Conservation (phyloP, 2,329 filamentous ascomycete genomes). For the Boeremia lycopersici region DNA sequence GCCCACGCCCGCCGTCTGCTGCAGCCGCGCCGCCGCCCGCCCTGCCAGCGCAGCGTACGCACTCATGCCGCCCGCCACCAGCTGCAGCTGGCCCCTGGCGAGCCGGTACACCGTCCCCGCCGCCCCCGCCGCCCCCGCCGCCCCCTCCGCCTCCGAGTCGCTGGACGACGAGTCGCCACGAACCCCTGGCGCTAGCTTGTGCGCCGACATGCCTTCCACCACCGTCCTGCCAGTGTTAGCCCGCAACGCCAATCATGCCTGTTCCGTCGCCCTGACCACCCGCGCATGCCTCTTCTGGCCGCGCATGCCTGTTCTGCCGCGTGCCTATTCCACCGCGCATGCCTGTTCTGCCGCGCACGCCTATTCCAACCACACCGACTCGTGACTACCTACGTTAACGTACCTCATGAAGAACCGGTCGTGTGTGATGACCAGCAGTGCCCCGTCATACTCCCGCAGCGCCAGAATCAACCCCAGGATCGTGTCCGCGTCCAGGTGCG, state of each 20-base stretch:
- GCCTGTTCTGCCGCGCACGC: too few species aligned
- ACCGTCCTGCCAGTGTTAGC: conserved; percentile 59
- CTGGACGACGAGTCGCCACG: conserved; percentile 50
- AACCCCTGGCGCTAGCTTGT: conserved; percentile 44
- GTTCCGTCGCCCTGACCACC: too few species aligned
- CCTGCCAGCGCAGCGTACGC: conserved; percentile 47
- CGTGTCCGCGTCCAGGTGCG: conserved; percentile 83
- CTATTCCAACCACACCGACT: too few species aligned
- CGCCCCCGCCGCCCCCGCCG: conserved; percentile 54
- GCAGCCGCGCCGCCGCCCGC: conserved; percentile 36
- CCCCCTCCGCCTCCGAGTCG: conserved; percentile 54
- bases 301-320: too few species aligned
- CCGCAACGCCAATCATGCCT: not conserved
- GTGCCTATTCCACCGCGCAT: too few species aligned
- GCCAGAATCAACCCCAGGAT: conserved; percentile 73
- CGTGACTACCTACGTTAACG: conserved; percentile 32
- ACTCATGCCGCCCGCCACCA: conserved; percentile 47
- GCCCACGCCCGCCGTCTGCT: conserved; percentile 9
- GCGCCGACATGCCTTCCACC: conserved; percentile 64
- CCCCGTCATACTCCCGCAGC: conserved; percentile 72
- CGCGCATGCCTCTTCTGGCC: too few species aligned
- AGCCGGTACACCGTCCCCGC: conserved; percentile 46
- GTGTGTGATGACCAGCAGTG: conserved; percentile 78
- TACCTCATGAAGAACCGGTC: conserved; percentile 78
- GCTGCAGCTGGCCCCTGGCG: conserved; percentile 41